These are phyloP conservation scores for Nematocida ausubeli DNA, from an alignment of 371 early-diverging fungal species.

Conservation along the genomic window DNA sequence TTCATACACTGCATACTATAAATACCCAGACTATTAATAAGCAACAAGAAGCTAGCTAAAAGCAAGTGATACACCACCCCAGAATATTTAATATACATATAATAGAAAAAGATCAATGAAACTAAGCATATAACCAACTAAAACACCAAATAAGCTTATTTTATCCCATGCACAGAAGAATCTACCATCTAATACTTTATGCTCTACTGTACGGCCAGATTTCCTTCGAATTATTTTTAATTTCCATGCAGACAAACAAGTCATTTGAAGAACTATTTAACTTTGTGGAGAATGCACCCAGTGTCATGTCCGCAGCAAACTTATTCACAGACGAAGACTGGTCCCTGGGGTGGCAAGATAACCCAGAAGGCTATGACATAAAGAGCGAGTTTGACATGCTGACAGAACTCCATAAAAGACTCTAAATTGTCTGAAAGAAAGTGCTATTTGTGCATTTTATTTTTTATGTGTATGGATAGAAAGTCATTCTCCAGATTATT, in stretches of 20 bases:
- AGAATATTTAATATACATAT: no score
- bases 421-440: background rate
- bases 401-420: background rate
- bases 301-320: background rate
- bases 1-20: no score
- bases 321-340: slow-evolving; percentile 8
- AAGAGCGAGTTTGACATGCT: background rate
- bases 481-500: slow-evolving; percentile 38
- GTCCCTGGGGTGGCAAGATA: background rate
- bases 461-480: slow-evolving; percentile 46
- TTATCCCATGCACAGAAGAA: no score
- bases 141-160: no score
- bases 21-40: no score
- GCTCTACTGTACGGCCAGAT: no score
- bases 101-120: no score
- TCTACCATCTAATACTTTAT: no score
- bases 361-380: background rate
- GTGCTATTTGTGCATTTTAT: background rate
- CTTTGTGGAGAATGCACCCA: background rate
- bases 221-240: no score
- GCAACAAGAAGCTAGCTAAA: no score
- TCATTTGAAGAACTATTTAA: background rate
- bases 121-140: no score
- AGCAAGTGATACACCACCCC: no score
- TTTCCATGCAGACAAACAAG: background rate